These are phyloP conservation scores for Carex scoparia DNA, from an alignment of 176 grass and related monocot genomes.

Conservation along the genomic window DNA sequence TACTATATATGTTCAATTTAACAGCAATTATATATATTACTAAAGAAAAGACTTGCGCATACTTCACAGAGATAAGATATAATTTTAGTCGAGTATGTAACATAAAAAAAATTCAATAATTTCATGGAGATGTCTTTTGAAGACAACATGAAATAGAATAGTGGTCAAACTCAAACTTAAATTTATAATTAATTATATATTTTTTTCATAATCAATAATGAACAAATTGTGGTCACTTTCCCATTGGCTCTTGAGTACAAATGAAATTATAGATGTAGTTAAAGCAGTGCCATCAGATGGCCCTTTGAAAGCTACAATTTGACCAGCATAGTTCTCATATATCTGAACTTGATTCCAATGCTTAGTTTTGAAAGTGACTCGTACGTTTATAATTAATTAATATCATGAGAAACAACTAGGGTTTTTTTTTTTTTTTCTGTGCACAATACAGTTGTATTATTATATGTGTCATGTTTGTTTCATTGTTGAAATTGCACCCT, in stretches of 20 bases:
- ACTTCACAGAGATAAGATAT: background rate
- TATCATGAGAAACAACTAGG: background rate
- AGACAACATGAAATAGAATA: background rate
- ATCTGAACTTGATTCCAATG: background rate
- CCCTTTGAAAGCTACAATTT: conserved; percentile 2
- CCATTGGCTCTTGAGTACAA: background rate
- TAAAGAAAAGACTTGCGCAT: background rate
- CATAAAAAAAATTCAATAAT: background rate
- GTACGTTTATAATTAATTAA: background rate
- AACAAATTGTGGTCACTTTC: background rate
- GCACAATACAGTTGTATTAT: background rate
- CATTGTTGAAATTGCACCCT: background rate
- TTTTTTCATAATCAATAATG: background rate
- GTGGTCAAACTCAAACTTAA: background rate
- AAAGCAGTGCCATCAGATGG: conserved; percentile 1
- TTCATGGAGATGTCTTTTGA: background rate
- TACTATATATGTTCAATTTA: too few relatives aligned
- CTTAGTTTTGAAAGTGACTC: background rate
- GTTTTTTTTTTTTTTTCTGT: background rate
- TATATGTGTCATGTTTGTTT: background rate
- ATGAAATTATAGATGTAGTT: conserved; percentile 12
- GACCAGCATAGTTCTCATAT: background rate
- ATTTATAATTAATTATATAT: background rate
- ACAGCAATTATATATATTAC: background rate
- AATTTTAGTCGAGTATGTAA: background rate